Evolutionary conservation across 2,329 filamentous ascomycete genomes (phyloP), one percentile per base, ranked within the genome.

Genomic region (Xylariaceae sp.): DNA sequence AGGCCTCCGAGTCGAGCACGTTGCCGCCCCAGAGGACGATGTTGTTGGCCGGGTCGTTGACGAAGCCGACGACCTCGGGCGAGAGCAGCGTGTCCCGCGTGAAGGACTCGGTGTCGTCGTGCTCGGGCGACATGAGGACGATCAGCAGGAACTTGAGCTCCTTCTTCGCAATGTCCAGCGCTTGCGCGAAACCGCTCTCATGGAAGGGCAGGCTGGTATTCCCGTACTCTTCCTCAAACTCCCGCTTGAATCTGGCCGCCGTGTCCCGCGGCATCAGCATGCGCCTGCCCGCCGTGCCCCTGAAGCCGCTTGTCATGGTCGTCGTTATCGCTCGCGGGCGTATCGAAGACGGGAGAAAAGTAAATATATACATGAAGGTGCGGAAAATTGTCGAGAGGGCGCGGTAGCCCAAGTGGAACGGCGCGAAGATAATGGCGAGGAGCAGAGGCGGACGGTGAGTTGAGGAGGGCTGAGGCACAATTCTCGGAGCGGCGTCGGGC

Each of bases 171-270:
- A 81, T 63, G 53, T 98, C 92, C 42, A 94, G 77, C 0, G 89
- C 88, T 60, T 94, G 84, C 5, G 93, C 89, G 53, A 96, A 92
- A 4, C 90, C 88, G 32, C 83, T 83, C 53, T 95, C 89, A 46
- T 82, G 79, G 57, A 93, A 94, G 0, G 83, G 80, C 4, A 96
- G 61, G 4, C 67, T 68, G 31, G 78, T 75, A 13, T 68, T 62
- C 0, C 87, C 88, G 52, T 95, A 92, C 50, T 94, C 86, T 60
- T 98, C 92, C 50, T 94, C 88, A 46, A 98, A 94, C 49, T 96
- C 89, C 7, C 90, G 77, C 51, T 86, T 83, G 57, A 96, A 94
- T 19, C 92, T 72, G 17, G 84, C 80, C 0, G 90, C 88, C 1
- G 87, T 90, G 53, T 98, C 92, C 36, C 84, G 77, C 1, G 90